Evolutionary conservation across 2,329 filamentous ascomycete species (phyloP), one percentile per base, ranked within the genome.

Genomic region (Fusarium anthophilum): DNA sequence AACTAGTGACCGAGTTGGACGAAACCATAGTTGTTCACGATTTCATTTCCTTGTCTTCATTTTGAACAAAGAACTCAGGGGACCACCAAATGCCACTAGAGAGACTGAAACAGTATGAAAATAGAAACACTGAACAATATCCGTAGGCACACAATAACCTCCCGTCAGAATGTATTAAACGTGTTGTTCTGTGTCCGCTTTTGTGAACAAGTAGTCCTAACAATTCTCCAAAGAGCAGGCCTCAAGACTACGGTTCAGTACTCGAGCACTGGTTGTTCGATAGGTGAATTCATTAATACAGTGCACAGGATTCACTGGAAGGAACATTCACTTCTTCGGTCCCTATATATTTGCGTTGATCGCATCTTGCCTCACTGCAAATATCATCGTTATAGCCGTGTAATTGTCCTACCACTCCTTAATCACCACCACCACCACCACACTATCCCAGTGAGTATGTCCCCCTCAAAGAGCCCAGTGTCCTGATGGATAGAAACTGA

Each of bases 61-160:
- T 15, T 9, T 30, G 53, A 64, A 74, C 72, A 72, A 74, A 74
- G 71, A 69, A 57, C 37, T 44, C 43, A 7, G 38, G 28, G 59
- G 41, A 43, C 45, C 63, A 60, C 54, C 54, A 60, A 69, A 57
- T 61, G 30, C 41, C 50, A 38, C 26, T 30, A 32, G 37, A 20
- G n/a, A n/a, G n/a, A 50, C 56, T 69, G 70, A 61, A 72, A 69
- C 69, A 57, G 14, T 43, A 72, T 69, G 20, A 59, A 58, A 69
- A 72, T 61, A 72, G 64, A 17, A 69, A 45, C 15, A n/a, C 20
- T 20, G n/a, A 43, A 47, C 37, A 55, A 53, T 55, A 28, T 8
- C 51, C 30, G 20, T n/a, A 38, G 32, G 14, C 32, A 37, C 24
- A 24, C 15, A 50, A n/a, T 37, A 30, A 20, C 10, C 12, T 30